Percentiles rank a stretch among this genome's conserved stretches.
Evolutionary conservation across 2,329 filamentous ascomycete species (phyloP).

Genomic region (Aschersonia sp.): DNA sequence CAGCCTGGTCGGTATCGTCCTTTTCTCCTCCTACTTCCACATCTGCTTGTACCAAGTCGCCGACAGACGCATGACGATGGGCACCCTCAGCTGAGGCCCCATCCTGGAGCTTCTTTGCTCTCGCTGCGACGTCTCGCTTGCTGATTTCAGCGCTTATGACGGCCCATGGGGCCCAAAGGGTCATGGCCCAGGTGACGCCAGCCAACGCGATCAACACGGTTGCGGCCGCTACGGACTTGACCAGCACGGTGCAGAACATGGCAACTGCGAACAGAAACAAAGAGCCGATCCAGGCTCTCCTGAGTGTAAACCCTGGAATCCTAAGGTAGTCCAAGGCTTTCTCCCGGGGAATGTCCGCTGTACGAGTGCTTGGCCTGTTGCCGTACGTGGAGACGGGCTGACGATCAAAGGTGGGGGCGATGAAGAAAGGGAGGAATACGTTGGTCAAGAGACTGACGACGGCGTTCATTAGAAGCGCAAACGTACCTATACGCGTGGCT

Average conservation of each 20-base stretch:
- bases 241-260: conserved; percentile 74
- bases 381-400: conserved; percentile 13
- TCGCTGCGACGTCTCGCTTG: conserved; percentile 52
- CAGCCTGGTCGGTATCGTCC: conserved; percentile 59
- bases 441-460: conserved; percentile 72
- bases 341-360: conserved; percentile 9
- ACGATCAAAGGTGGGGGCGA: conserved; percentile 62
- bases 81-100: conserved; percentile 4
- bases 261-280: conserved; percentile 70
- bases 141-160: conserved; percentile 89
- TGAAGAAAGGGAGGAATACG: conserved; percentile 70
- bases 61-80: conserved; percentile 2
- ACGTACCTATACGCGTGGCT: conserved; percentile 75
- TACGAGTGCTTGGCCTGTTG: not conserved
- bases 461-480: conserved; percentile 79
- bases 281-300: conserved; percentile 73
- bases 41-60: conserved; percentile 8
- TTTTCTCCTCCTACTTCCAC: conserved; percentile 24
- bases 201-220: conserved; percentile 68
- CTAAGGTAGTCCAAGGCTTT: conserved; percentile 46
- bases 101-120: conserved; percentile 19
- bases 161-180: conserved; percentile 88
- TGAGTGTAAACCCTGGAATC: conserved; percentile 74
- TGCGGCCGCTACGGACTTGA: conserved; percentile 54
- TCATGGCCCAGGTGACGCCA: conserved; percentile 84